Evolutionary conservation across 768 basidiomycete genomes (phyloP), one percentile per base, ranked within the genome.

Genomic region (Russula sp.): DNA sequence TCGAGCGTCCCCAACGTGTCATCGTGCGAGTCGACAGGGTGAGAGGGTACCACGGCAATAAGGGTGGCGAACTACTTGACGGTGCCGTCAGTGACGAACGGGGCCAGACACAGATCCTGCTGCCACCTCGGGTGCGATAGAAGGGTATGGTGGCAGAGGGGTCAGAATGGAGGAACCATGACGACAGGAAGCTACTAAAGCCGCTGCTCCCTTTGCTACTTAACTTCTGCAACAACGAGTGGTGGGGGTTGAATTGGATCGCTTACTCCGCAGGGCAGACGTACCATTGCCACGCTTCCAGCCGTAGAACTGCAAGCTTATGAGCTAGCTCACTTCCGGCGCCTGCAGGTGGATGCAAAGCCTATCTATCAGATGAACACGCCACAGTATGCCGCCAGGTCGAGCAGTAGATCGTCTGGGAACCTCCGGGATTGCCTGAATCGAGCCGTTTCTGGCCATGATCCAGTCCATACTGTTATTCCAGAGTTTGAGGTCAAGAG

Each of bases 211-310:
- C 70, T 73, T 55, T 82, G 79, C 65, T 77, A 73, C 74, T 84
- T 83, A 10, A 81, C 84, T 48, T 83, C 76, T 71, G 89, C 88
- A 61, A 96, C 57, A 90, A 76, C 42, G 77, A 82, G 73, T 90
- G 87, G 73, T 96, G 94, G 62, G 98, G 85, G 10, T 97, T 99
- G 79, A 99, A 98, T 77, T 99, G 94, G 73, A 96, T 95, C 56
- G 97, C 97, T 71, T 93, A 88, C 13, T 93, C 91, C 9, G 95
- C 94, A 4, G 97, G 92, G 57, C 92, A 84, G 27, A 27, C 40
- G 97, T 98, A 58, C 98, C 98, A 71, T 98, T 77, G 39, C 97
- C 97, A 77, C 93, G 93, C 83, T 96, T 96, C 97, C 97, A 98
- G n/a, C 94, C 97, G 73, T 98, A 98, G 80, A 95, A 96, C 75